phyloP scores from a whole-genome alignment of 163 green algal species.

The Scenedesmus sp. region DNA sequence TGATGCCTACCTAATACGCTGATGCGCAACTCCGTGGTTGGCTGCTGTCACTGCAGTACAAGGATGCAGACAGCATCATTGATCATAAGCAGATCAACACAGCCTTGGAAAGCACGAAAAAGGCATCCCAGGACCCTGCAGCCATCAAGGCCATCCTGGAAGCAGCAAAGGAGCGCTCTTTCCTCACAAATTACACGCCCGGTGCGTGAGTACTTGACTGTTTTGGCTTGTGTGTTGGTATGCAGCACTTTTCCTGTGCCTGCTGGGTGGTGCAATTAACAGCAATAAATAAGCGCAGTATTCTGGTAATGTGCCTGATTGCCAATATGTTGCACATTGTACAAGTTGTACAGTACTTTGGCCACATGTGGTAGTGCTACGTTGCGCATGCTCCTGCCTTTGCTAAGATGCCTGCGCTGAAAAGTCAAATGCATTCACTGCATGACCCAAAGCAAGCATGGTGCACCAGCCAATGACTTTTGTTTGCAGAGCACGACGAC shows the following conservation, averaged over 20 bases:
- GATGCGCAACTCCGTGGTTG: neutral
- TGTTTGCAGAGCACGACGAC: too few relatives aligned
- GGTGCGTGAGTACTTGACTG: constrained; percentile 49
- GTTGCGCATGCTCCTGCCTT: too few relatives aligned
- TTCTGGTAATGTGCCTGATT: too few relatives aligned
- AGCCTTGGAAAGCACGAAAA: constrained; percentile 64
- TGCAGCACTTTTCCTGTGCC: neutral
- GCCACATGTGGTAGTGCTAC: too few relatives aligned
- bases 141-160: constrained; percentile 64
- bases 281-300: too few relatives aligned
- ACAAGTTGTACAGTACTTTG: too few relatives aligned
- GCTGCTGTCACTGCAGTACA: constrained; percentile 52
- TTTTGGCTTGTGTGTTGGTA: neutral
- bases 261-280: neutral
- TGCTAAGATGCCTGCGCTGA: too few relatives aligned
- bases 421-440: too few relatives aligned
- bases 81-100: constrained; percentile 64
- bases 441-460: too few relatives aligned
- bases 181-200: constrained; percentile 68
- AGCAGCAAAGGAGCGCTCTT: constrained; percentile 64
- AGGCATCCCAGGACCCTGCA: constrained; percentile 61
- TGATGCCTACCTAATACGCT: too few relatives aligned
- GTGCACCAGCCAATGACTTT: too few relatives aligned
- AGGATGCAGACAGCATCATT: constrained; percentile 66
- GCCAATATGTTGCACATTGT: too few relatives aligned